Conservation (phyloP, 768 basidiomycete genomes). For the Pleurotus tuber-regium region DNA sequence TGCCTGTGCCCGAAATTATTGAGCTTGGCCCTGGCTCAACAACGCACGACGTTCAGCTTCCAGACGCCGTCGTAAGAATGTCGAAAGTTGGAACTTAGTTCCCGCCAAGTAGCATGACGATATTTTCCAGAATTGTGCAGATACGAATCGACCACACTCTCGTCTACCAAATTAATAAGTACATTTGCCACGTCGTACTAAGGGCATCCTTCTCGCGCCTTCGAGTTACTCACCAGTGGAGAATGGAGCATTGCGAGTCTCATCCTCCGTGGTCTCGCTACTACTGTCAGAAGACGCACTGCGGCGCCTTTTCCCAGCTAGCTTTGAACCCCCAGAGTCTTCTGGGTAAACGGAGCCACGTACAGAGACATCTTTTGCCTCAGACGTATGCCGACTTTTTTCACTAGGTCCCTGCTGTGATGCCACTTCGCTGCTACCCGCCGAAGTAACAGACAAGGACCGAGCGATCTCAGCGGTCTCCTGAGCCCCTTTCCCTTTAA, state of each 20-base stretch:
- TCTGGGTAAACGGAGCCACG: not conserved
- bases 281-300: not conserved
- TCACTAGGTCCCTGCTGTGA: not conserved
- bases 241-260: constrained; percentile 2
- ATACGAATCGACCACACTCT: not conserved
- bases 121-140: not conserved
- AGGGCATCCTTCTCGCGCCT: not conserved
- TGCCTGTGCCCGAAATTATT: too few relatives aligned
- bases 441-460: not conserved
- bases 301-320: constrained; percentile 3
- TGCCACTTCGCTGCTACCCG: not conserved
- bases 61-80: not conserved
- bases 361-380: not conserved
- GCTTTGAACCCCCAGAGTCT: not conserved
- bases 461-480: not conserved
- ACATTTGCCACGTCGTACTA: not conserved
- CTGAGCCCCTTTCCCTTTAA: constrained; percentile 8
- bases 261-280: not conserved
- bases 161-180: not conserved
- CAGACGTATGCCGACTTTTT: not conserved
- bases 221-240: not conserved
- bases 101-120: not conserved
- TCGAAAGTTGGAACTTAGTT: not conserved
- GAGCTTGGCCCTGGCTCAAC: too few relatives aligned
- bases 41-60: too few relatives aligned